Conservation (phyloP, 2,329 filamentous ascomycete species). For the Hypoxylon sp. region DNA sequence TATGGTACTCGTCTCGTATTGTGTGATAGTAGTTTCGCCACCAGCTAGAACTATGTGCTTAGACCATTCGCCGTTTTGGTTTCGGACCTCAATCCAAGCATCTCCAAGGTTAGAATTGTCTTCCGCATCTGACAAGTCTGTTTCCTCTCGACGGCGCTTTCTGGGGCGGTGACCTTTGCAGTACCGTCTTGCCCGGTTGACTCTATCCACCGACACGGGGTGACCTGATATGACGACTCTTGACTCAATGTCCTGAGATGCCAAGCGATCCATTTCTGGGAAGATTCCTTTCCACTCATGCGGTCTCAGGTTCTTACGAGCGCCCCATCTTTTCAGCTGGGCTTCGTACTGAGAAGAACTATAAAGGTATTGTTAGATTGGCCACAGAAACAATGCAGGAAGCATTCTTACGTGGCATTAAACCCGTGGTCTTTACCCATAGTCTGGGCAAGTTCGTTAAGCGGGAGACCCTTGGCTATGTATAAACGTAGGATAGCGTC, state of each 20-base stretch:
- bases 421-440: constrained; percentile 22
- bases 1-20: too few species aligned
- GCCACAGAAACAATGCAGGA: not conserved
- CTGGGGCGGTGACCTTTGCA: not conserved
- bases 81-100: constrained; percentile 13
- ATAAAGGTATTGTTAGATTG: not conserved
- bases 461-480: constrained; percentile 8
- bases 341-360: constrained; percentile 28
- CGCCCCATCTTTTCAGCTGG: constrained; percentile 25
- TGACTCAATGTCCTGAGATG: constrained; percentile 1
- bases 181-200: constrained; percentile 21
- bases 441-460: constrained; percentile 6
- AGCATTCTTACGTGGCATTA: constrained; percentile 20
- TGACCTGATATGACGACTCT: constrained; percentile 25
- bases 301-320: constrained; percentile 27
- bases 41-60: not conserved
- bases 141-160: constrained; percentile 6
- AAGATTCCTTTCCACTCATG: constrained; percentile 26
- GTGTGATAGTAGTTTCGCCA: not conserved
- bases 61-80: constrained; percentile 13
- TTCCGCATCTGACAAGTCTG: not conserved
- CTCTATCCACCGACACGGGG: constrained; percentile 7
- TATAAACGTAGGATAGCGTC: constrained; percentile 23
- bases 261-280: constrained; percentile 16
- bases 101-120: not conserved